A percentile compares a stretch with the other conserved stretches of the same genome.
Evolutionary conservation across 139 green algal species (phyloP).

Genomic region (Volvox africanus): DNA sequence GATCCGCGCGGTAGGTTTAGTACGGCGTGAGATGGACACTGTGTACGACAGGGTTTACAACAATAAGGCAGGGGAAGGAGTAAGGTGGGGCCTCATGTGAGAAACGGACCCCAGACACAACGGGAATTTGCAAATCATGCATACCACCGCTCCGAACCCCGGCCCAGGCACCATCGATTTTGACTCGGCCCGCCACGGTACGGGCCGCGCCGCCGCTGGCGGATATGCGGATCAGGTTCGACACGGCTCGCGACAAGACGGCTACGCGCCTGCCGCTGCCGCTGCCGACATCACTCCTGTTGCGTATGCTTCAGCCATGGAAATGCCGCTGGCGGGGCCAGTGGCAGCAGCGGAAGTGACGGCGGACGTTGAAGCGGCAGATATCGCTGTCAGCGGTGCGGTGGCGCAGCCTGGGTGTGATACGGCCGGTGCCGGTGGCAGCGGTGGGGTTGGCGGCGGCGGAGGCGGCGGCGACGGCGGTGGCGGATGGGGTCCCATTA

Average conservation of each 20-base stretch:
- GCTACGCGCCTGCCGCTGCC: too few species aligned
- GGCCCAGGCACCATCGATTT: slow-evolving; percentile 33
- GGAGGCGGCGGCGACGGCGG: not conserved
- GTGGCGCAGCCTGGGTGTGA: not conserved
- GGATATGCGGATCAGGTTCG: too few species aligned
- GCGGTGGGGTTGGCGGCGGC: not conserved
- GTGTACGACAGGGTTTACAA: too few species aligned
- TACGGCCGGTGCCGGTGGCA: not conserved
- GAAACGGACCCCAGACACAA: too few species aligned
- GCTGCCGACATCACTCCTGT: not conserved
- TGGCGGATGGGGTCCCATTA: slow-evolving; percentile 1
- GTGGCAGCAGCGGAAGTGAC: not conserved
- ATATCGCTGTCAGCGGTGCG: not conserved
- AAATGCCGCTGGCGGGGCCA: not conserved
- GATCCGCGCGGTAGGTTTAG: slow-evolving; percentile 26
- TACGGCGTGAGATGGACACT: too few species aligned
- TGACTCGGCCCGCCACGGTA: slow-evolving; percentile 26
- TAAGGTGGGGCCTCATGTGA: too few species aligned
- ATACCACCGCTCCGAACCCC: not conserved
- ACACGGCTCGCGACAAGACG: too few species aligned
- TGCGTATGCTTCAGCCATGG: too few species aligned
- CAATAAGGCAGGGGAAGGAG: too few species aligned
- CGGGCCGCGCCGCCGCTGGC: too few species aligned
- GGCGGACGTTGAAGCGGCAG: not conserved
- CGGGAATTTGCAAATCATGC: too few species aligned